Percentiles rank a stretch among this genome's conserved stretches.
Evolutionary conservation across 2,329 filamentous ascomycete genomes (phyloP).

Genomic region (Beauveria bassiana): DNA sequence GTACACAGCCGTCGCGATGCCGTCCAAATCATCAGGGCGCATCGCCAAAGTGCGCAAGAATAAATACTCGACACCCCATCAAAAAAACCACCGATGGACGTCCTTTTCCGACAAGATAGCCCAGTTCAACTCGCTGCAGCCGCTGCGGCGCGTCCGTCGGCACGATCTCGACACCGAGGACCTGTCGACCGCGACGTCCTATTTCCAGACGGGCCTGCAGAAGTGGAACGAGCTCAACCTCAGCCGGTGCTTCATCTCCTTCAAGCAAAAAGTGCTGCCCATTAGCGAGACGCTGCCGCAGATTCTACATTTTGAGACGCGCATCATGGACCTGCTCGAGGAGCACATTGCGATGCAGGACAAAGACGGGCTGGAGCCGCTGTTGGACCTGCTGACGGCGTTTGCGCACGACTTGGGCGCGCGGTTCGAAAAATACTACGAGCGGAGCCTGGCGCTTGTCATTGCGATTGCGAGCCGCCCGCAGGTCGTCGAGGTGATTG

Average conservation of each 20-base stretch:
- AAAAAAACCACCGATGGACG: constrained; percentile 83
- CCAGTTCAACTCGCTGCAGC: constrained; percentile 83
- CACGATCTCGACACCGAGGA: constrained; percentile 77
- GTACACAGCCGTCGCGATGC: constrained; percentile 41
- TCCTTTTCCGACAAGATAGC: constrained; percentile 84
- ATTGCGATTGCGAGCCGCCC: constrained; percentile 70
- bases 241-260: constrained; percentile 69
- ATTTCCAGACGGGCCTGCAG: constrained; percentile 73
- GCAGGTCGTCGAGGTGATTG: constrained; percentile 79
- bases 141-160: constrained; percentile 79
- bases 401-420: constrained; percentile 90
- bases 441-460: constrained; percentile 65
- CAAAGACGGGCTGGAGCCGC: constrained; percentile 71
- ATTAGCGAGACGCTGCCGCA: constrained; percentile 86
- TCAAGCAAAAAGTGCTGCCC: constrained; percentile 65
- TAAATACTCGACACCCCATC: constrained; percentile 64
- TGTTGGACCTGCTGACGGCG: constrained; percentile 81
- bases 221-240: constrained; percentile 92
- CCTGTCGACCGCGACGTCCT: constrained; percentile 69
- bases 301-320: constrained; percentile 81
- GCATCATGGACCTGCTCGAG: constrained; percentile 71
- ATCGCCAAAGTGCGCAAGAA: constrained; percentile 63
- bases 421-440: constrained; percentile 84
- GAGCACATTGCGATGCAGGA: constrained; percentile 72
- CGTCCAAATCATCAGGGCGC: constrained; percentile 54